These are phyloP conservation scores for Colletotrichum limetticola DNA, from an alignment of 2,329 filamentous ascomycete species.

Conservation along the genomic window DNA sequence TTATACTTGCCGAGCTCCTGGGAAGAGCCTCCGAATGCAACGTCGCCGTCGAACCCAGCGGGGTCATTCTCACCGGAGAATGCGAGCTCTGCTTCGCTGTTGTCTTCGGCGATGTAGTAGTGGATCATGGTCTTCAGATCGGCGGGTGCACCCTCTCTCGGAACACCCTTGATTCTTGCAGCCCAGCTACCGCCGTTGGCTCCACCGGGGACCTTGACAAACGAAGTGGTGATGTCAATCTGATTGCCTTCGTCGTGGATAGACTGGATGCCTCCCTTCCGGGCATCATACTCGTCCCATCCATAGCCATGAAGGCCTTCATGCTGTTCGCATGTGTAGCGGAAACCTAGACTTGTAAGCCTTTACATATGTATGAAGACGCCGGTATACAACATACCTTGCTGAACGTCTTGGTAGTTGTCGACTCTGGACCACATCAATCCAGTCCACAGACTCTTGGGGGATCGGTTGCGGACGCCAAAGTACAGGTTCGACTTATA, in stretches of 20 bases:
- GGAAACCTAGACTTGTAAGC: conserved; percentile 70
- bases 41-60: conserved; percentile 65
- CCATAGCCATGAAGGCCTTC: conserved; percentile 95
- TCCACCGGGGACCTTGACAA: conserved; percentile 92
- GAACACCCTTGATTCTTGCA: conserved; percentile 84
- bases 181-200: conserved; percentile 91
- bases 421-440: conserved; percentile 92
- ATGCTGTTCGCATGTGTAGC: conserved; percentile 96
- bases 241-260: conserved; percentile 91
- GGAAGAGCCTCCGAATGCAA: conserved; percentile 78
- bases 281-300: conserved; percentile 96
- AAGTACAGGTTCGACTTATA: conserved; percentile 97
- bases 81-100: conserved; percentile 71
- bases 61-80: conserved; percentile 63
- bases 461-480: conserved; percentile 83
- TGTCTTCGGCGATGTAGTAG: conserved; percentile 87
- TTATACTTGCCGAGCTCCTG: conserved; percentile 82
- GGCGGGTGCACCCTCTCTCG: conserved; percentile 73
- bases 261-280: conserved; percentile 86
- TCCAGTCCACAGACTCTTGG: conserved; percentile 83
- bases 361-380: neutral
- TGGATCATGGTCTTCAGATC: conserved; percentile 81
- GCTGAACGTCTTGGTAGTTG: conserved; percentile 77
- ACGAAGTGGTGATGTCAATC: conserved; percentile 91
- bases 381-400: conserved; percentile 64